Conservation (phyloP, 306 rosid species). For the Purshia tridentata region DNA sequence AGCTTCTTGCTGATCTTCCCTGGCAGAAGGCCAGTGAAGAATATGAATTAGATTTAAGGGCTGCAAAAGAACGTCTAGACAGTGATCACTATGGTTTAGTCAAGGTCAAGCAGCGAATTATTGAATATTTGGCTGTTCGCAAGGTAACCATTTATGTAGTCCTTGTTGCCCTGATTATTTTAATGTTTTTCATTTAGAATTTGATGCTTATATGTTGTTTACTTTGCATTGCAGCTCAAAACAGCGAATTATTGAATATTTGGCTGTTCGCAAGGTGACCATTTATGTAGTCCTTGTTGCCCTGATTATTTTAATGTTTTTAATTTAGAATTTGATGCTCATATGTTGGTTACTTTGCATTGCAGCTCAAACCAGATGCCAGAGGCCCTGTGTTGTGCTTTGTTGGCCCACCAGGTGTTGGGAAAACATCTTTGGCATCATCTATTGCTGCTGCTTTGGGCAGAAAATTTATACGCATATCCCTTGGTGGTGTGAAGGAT, state of each 20-base stretch:
- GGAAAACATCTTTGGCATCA: slow-evolving; percentile 95
- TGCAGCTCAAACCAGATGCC: slow-evolving; percentile 99
- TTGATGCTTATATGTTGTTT: no score
- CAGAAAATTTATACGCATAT: slow-evolving; percentile 83
- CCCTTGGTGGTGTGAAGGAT: slow-evolving; percentile 98
- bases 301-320: slow-evolving; percentile 10
- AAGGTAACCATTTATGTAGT: slow-evolving; percentile 52
- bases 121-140: slow-evolving; percentile 95
- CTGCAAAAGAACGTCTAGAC: slow-evolving; percentile 86
- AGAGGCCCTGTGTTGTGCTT: slow-evolving; percentile 99
- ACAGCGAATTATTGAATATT: no score
- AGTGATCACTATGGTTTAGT: slow-evolving; percentile 87
- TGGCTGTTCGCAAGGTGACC: slow-evolving; percentile 93
- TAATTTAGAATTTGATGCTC: slow-evolving; percentile 33
- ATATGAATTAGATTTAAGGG: slow-evolving; percentile 76
- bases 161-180: slow-evolving; percentile 12
- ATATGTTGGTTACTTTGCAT: slow-evolving; percentile 20
- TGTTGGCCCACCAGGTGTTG: slow-evolving; percentile 99
- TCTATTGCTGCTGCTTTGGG: slow-evolving; percentile 94
- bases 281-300: slow-evolving; percentile 13
- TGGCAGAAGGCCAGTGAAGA: slow-evolving; percentile 88
- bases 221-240: no score
- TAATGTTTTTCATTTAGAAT: slow-evolving; percentile 21
- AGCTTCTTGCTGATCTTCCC: slow-evolving; percentile 96
- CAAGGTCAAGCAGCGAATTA: slow-evolving; percentile 93